A percentile compares a stretch with the other conserved stretches of the same genome.
These are phyloP conservation scores for Porcisia deanei DNA, from an alignment of 208 protist species.

Conservation along the genomic window DNA sequence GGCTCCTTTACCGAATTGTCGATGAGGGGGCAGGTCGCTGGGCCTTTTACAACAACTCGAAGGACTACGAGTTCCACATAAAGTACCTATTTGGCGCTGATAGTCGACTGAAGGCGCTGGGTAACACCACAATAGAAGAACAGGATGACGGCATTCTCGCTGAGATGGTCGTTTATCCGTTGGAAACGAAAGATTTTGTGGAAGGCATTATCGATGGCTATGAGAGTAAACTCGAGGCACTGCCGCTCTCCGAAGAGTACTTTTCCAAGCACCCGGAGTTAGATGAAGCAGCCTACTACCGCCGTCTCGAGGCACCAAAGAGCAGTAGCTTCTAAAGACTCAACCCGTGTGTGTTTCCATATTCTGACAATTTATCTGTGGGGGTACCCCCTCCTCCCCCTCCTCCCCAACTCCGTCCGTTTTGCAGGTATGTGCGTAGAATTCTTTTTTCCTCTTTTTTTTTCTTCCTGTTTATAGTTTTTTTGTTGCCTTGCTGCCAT, in stretches of 20 bases:
- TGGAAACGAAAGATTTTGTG: conserved; percentile 74
- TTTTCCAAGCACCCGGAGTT: conserved; percentile 60
- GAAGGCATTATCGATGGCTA: conserved; percentile 53
- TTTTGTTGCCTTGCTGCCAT: not conserved
- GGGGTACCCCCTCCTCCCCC: too few relatives aligned
- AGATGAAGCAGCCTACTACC: conserved; percentile 65
- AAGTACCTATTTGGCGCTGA: conserved; percentile 73
- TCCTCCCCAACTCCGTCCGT: not conserved
- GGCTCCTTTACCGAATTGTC: conserved; percentile 71
- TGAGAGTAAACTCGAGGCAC: conserved; percentile 80
- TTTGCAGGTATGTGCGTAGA: not conserved
- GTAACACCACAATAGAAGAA: conserved; percentile 41
- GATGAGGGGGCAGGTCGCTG: conserved; percentile 39
- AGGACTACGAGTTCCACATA: conserved; percentile 86
- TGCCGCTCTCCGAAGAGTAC: conserved; percentile 77
- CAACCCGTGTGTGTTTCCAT: too few relatives aligned
- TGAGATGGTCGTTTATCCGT: conserved; percentile 55
- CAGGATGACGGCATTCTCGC: conserved; percentile 79
- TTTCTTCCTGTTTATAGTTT: not conserved
- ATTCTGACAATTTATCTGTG: not conserved
- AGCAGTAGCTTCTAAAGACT: conserved; percentile 44
- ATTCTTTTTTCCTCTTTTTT: not conserved
- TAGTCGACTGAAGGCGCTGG: conserved; percentile 44
- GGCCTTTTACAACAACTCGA: conserved; percentile 80
- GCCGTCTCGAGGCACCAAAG: conserved; percentile 58